Evolutionary conservation across 805 yeast species (phyloP), one percentile per base, ranked within the genome.

Genomic region (Wickerhamiella kurtzmanii): DNA sequence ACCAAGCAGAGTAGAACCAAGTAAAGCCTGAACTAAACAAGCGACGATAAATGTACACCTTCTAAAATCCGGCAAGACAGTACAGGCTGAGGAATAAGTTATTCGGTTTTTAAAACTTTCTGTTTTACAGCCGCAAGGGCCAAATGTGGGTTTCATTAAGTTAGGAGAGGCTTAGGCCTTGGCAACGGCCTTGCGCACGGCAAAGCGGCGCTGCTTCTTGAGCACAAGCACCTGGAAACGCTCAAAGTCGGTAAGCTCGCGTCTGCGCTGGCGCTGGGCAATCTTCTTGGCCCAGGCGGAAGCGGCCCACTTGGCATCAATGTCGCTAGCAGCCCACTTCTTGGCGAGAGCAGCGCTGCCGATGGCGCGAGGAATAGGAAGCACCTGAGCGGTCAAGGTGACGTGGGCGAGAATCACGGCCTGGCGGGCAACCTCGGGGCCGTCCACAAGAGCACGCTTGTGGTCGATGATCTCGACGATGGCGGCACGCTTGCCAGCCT

Each of bases 381-480:
- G 75, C 60, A 88, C 88, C 66, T 85, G 74, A 70, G 95, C 94
- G 64, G 98, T 92, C 71, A 92, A 80, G 60, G 82, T 82, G 68
- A 85, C 86, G 74, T 80, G 84, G 66, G 79, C 84, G 70, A 92
- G 80, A 61, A 82, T 66, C 67, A 83, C 72, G 60, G 95, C 80
- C 77, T 92, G 97, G 76, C 99, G 86, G 68, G 82, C 77, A 64
- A 92, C 83, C 65, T 80, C 70, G 73, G 98, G 97, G 73, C 98
- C 98, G 71, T 92, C 98, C 66, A 92, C 72, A 69, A 92, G 82
- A 66, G 80, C 97, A 77, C 96, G 84, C 80, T 86, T 88, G 80
- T 92, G 96, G 80, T 92, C 97, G 69, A 92, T 84, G 76, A 92
- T 85, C 79, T 92, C 98, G 67, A 88, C 97, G 66, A 92, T 81